Base-by-base conservation (phyloP, 2,329 filamentous ascomycete species). In the Aspergillus nomiae region DNA sequence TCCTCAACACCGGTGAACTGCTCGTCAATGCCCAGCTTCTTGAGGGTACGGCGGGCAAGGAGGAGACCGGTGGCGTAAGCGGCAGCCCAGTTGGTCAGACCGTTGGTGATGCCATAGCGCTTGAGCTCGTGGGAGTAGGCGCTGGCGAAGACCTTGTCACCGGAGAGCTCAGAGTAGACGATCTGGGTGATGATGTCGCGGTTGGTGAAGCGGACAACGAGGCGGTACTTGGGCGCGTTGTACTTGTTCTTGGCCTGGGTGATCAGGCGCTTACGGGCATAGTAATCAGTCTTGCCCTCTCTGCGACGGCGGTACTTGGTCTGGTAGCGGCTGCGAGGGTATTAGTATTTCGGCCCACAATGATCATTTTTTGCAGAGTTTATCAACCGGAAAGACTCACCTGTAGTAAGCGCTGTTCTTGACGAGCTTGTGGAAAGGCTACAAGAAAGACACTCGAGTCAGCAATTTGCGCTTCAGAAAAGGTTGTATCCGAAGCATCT, bases 161-260 rank as follows among this genome's bases (percentile, higher is more conserved):
- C 95, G 73, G 87, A 89, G 85, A 99, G 91, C 88, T 99, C 95
- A 66, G 95, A 96, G 80, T 88, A 91, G 82, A 99, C 89, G 82
- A 99, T 95, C 87, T 99, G 95, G 85, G 89, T 90, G 86, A 98
- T 91, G 87, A 98, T 96, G 88, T 99, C 94, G 84, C 93, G 92
- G 91, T 98, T 96, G 88, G 92, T 96, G 91, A 96, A 97, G 83
- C 95, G 95, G 81, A 99, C 92, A 73, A 99, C 95, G 80, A 99
- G 91, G 80, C 95, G 92, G 91, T 99, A 98, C 90, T 99, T 99
- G 85, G 95, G 95, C 70, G 95, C 91, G 86, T 96, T 96, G 91
- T 98, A 99, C 91, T 99, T 99, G 92, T 99, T 99, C 92, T 98
- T 99, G 86, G 95, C 95, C 89, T 99, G 95, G 87, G 92, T 94